Evolutionary conservation across 1,139 yeast species (phyloP).

Genomic region (Diutina scorzettiae): DNA sequence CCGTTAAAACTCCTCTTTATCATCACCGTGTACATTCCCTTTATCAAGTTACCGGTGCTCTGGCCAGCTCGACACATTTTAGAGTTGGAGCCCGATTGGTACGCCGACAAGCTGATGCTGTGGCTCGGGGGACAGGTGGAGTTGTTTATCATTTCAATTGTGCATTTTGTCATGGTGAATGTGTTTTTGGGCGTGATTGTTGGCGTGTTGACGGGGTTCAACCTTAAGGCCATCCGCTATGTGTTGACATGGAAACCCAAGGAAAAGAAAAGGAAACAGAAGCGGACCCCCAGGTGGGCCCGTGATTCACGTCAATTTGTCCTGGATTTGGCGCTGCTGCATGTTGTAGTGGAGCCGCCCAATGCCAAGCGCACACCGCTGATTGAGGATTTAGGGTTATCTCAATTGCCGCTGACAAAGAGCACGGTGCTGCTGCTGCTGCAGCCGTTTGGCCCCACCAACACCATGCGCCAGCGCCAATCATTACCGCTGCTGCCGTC

Average conservation of each 20-base stretch:
- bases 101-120: slow-evolving; percentile 2
- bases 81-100: slow-evolving; percentile 2
- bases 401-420: not conserved
- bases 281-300: slow-evolving; percentile 1
- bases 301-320: not conserved
- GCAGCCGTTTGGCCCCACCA: not conserved
- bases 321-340: slow-evolving; percentile 1
- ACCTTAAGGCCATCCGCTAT: slow-evolving; percentile 8
- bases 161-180: slow-evolving; percentile 16
- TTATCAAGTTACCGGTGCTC: slow-evolving; percentile 3
- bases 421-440: not conserved
- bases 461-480: not conserved
- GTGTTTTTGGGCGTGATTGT: slow-evolving; percentile 15
- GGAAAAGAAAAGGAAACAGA: not conserved
- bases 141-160: slow-evolving; percentile 11
- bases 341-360: not conserved
- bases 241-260: slow-evolving; percentile 7
- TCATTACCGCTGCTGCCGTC: not conserved
- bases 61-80: not conserved
- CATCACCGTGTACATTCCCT: slow-evolving; percentile 5
- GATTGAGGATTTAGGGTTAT: slow-evolving; percentile 4
- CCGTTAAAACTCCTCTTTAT: slow-evolving; percentile 3
- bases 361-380: not conserved
- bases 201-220: slow-evolving; percentile 14
- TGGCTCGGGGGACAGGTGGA: slow-evolving; percentile 8